Conservation (phyloP, 1,139 yeast species). For the Blastobotrys illinoisensis region DNA sequence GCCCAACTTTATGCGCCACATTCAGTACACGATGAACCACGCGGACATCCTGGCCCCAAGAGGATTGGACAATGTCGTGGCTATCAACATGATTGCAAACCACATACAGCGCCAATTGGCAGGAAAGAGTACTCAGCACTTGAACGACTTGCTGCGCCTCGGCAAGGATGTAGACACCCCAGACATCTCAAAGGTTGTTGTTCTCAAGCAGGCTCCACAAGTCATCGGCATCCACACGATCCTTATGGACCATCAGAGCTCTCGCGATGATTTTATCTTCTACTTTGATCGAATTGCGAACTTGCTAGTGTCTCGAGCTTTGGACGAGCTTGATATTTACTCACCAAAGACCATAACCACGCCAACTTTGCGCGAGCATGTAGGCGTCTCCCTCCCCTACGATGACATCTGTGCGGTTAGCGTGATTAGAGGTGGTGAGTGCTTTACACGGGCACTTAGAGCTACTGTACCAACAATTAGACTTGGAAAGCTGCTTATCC, state of each 20-base stretch:
- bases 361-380: slow-evolving; percentile 37
- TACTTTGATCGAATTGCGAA: slow-evolving; percentile 77
- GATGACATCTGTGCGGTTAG: slow-evolving; percentile 65
- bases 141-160: slow-evolving; percentile 51
- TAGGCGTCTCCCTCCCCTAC: slow-evolving; percentile 40
- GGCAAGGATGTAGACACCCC: slow-evolving; percentile 32
- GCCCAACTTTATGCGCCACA: slow-evolving; percentile 77
- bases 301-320: slow-evolving; percentile 59
- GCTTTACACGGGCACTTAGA: slow-evolving; percentile 73
- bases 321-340: slow-evolving; percentile 43
- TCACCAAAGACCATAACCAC: slow-evolving; percentile 39
- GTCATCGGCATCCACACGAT: slow-evolving; percentile 67
- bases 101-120: slow-evolving; percentile 73
- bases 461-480: slow-evolving; percentile 71
- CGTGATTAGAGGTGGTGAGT: slow-evolving; percentile 87
- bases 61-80: slow-evolving; percentile 77
- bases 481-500: slow-evolving; percentile 79
- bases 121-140: slow-evolving; percentile 59
- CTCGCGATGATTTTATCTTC: slow-evolving; percentile 74
- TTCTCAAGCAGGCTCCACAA: slow-evolving; percentile 61
- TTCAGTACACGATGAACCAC: slow-evolving; percentile 69
- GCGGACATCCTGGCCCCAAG: slow-evolving; percentile 89
- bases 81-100: slow-evolving; percentile 69
- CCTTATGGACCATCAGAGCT: slow-evolving; percentile 49
- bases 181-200: slow-evolving; percentile 10